Base-by-base conservation (phyloP, 345 rosid species). In the Citrus maxima region DNA sequence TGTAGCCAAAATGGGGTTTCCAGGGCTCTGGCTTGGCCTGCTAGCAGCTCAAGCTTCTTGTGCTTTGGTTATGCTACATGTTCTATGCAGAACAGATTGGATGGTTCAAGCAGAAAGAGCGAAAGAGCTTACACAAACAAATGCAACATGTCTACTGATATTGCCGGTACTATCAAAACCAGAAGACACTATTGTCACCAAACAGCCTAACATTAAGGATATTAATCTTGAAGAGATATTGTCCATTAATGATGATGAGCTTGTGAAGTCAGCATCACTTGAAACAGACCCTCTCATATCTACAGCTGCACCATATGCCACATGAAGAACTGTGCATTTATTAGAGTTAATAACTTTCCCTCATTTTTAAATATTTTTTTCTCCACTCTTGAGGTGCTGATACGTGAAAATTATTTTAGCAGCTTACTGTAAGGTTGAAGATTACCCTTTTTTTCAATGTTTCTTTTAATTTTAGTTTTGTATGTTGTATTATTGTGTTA, bases 11-110 rank as follows among this genome's bases (percentile, higher is more conserved):
- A 49, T 89, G 89, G 98, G 99, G 63, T 96, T 96, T 73, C 78
- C 88, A 1, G 99, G 97, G 58, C 88, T 96, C 18, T 96, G 99
- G 99, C 55, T 90, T 0, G 99, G 98, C 65, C 85, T 96, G 80
- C 91, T 96, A 82, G 97, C 99, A 1, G 99, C 99, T 71, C 98
- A 96, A 85, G 97, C 85, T 12, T 88, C 97, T 0, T 96, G 99
- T 69, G 98, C 95, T 21, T 28, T 86, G 27, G 89, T 94, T 77
- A 96, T 96, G 98, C 77, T 96, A 9, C 80, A 37, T 72, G 92
- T 90, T 24, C 90, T 96, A 10, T 68, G 87, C 72, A 88, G 65
- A 81, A 96, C 97, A 42, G 97, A 96, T 67, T 94, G 98, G 99
- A 72, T 30, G 64, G 82, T 77, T 27, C 92, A 96, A 80, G 93